Evolutionary conservation across 768 basidiomycete species (phyloP).

Genomic region (Trametes meyenii): DNA sequence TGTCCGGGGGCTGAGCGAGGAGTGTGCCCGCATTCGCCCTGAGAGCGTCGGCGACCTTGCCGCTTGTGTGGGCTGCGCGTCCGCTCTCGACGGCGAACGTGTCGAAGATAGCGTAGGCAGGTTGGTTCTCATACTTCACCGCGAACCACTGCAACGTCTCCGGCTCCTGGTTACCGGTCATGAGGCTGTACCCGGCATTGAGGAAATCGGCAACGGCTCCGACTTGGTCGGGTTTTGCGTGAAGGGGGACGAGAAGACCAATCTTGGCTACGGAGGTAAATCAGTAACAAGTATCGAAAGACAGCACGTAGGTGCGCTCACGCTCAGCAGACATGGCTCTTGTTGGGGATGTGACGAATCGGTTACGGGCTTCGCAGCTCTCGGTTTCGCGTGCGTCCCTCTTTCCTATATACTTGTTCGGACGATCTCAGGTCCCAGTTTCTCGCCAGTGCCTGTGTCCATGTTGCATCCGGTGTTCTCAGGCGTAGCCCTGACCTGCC

Average conservation of each 20-base stretch:
- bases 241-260: slow-evolving; percentile 37
- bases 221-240: slow-evolving; percentile 31
- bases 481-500: background rate
- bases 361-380: background rate
- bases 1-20: slow-evolving; percentile 33
- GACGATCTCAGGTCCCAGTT: background rate
- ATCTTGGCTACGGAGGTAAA: slow-evolving; percentile 11
- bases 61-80: slow-evolving; percentile 39
- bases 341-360: no score
- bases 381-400: background rate
- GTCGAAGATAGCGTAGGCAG: slow-evolving; percentile 42
- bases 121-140: slow-evolving; percentile 33
- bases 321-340: slow-evolving; percentile 14
- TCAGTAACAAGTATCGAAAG: background rate
- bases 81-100: slow-evolving; percentile 41
- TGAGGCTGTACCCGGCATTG: slow-evolving; percentile 33
- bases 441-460: background rate
- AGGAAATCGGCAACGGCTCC: slow-evolving; percentile 36
- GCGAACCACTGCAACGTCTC: slow-evolving; percentile 45
- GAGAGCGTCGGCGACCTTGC: slow-evolving; percentile 41
- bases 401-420: background rate
- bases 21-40: slow-evolving; percentile 36
- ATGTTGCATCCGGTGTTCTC: background rate
- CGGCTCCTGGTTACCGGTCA: slow-evolving; percentile 35
- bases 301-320: background rate